Evolutionary conservation across 441 rosid species (phyloP), one percentile per base, ranked within the genome.

Genomic region (Erodium texanum): DNA sequence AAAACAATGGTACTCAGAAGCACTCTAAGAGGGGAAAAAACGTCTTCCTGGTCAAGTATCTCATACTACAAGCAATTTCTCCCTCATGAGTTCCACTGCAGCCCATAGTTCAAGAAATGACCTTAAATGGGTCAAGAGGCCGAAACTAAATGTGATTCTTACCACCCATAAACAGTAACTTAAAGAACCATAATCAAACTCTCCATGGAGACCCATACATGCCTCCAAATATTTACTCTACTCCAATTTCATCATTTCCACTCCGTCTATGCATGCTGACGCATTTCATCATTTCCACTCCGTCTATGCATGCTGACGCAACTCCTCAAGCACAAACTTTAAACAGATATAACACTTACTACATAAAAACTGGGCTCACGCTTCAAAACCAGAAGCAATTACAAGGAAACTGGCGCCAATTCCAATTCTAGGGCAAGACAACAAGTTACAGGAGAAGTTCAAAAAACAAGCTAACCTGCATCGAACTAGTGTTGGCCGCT

Each of bases 381-480:
- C 72, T 65, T n/a, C 70, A 34, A 67, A 73, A 45, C 73, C 24
- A 72, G 4, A 19, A 29, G 1, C 32, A 69, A 41, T 16, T 36
- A 56, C 24, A 18, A 69, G 32, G 36, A 23, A 63, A 67, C 24
- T 12, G 61, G 20, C 27, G 65, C 62, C 38, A 50, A 61, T 48
- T 45, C 16, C 71, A 74, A 67, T 68, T 74, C 59, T 62, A 74
- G 75, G 73, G 75, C 45, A 64, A 64, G 67, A 62, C 11, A 29
- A 8, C n/a, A 19, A 70, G 68, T 62, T 24, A 23, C 29, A 41
- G 16, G 66, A 63, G 74, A 58, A 50, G n/a, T n/a, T 58, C 66
- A 24, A 74, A 20, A 24, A 34, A 66, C 3, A 45, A 59, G 68
- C 87, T 75, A 7, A 92, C 99, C 97, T 94, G 99, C 96, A 92